Percentiles rank a stretch among this genome's conserved stretches.
These are phyloP conservation scores for Leccinellum albellum DNA, from an alignment of 768 basidiomycete species.

Conservation along the genomic window DNA sequence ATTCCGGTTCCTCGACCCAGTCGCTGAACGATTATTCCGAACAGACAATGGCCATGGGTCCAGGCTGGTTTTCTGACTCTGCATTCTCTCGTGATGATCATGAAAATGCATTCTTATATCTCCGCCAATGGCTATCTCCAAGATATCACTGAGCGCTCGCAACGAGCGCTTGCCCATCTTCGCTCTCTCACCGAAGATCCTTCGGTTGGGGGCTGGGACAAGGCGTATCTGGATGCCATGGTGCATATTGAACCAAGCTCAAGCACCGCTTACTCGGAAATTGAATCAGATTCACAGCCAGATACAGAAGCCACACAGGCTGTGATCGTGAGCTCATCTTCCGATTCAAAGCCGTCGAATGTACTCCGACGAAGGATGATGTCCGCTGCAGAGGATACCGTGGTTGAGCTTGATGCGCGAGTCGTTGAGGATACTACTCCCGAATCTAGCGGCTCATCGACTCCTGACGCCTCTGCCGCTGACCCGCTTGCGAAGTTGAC, in stretches of 20 bases:
- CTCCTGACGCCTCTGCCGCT: conserved; percentile 7
- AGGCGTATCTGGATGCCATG: conserved; percentile 52
- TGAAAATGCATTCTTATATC: conserved; percentile 97
- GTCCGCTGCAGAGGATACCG: conserved; percentile 25
- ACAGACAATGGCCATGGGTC: conserved; percentile 96
- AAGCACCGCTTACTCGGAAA: conserved; percentile 19
- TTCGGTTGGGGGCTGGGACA: conserved; percentile 61
- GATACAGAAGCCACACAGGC: conserved; percentile 48
- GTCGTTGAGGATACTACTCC: not conserved
- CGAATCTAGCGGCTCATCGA: conserved; percentile 2
- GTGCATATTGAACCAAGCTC: conserved; percentile 30
- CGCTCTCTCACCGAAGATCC: conserved; percentile 41
- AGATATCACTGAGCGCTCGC: conserved; percentile 43
- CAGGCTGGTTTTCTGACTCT: conserved; percentile 88
- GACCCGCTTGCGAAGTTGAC: not conserved
- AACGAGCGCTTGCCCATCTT: conserved; percentile 41
- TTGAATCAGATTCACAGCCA: conserved; percentile 17
- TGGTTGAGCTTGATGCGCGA: conserved; percentile 4
- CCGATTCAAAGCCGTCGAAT: conserved; percentile 49
- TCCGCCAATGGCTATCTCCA: conserved; percentile 84
- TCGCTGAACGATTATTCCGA: not conserved
- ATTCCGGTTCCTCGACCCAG: not conserved
- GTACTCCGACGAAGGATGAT: conserved; percentile 57
- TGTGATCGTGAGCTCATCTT: conserved; percentile 42
- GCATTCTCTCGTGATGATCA: conserved; percentile 86